Evolutionary conservation across 2,329 filamentous ascomycete genomes (phyloP).

Genomic region (Xylariaceae sp.): DNA sequence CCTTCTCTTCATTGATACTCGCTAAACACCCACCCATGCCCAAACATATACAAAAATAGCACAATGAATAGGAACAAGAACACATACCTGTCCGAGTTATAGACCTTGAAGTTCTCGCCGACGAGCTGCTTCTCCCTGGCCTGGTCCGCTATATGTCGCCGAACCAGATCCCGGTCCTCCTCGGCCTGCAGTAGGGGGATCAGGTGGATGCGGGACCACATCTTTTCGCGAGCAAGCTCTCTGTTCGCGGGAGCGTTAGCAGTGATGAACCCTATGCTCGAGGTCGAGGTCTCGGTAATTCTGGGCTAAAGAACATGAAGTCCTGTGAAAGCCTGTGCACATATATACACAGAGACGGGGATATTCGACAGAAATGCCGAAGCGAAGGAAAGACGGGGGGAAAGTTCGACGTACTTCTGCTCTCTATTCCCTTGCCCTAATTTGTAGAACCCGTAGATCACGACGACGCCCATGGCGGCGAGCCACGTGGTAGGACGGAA

Average conservation of each 20-base stretch:
- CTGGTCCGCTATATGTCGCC: conserved; percentile 83
- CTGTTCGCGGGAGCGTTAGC: conserved; percentile 46
- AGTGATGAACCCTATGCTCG: no score
- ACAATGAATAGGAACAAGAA: background rate
- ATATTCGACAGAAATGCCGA: no score
- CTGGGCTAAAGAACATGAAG: no score
- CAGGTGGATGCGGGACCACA: conserved; percentile 95
- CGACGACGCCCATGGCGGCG: conserved; percentile 73
- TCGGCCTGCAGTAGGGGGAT: conserved; percentile 94
- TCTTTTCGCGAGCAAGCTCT: conserved; percentile 94
- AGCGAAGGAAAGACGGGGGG: no score
- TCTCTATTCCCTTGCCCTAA: conserved; percentile 82
- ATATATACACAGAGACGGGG: no score
- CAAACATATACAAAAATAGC: no score
- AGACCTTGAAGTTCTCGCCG: conserved; percentile 81
- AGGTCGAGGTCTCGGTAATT: no score
- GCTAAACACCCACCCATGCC: no score
- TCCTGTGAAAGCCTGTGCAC: no score
- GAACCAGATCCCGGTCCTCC: conserved; percentile 92
- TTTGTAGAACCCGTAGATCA: conserved; percentile 91
- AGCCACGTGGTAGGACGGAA: conserved; percentile 84
- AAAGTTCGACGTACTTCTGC: conserved; percentile 70
- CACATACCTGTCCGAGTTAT: conserved; percentile 83
- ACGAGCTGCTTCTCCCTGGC: conserved; percentile 88
- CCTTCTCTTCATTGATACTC: no score